Evolutionary conservation across 495 filamentous ascomycete genomes (phyloP), one percentile per base, ranked within the genome.

Genomic region (Neurospora terricola): DNA sequence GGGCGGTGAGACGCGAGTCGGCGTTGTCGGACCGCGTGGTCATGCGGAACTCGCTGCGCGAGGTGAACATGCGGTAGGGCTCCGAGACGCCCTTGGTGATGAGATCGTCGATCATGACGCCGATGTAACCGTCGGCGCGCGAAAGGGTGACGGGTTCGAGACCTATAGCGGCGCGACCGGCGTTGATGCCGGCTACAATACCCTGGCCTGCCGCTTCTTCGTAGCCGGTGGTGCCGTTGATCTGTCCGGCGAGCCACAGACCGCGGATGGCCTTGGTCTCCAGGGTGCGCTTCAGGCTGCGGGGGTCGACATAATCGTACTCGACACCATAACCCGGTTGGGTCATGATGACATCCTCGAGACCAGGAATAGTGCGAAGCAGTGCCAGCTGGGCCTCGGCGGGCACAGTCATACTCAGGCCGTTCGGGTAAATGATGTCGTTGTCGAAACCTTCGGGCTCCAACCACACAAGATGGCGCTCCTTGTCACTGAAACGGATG

Each of bases 21-120:
- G 96, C 96, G 80, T 99, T 98, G 84, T 99, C 96, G 69, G 94
- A 88, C 71, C 96, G 90, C 10, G 93, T 89, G 39, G 90, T 91
- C 86, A 99, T 94, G 69, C 96, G 92, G 83, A 96, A 99, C 81
- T 99, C 96, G 83, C 90, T 94, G 72, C 96, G 91, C 21, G 93
- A 93, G 9, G 96, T 98, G 85, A 99, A 99, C 96, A 99, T 98
- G 74, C 96, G 90, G 83, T 99, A 99, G 0, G 96, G 96, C 82
- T 99, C 96, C 10, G 92, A 93, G 14, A 99, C 95, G 66, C 96
- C 96, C 82, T 98, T 98, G 38, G 96, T 99, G 81, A 97, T 90
- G 62, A 99, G 90, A 80, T 99, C 96, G 82, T 99, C 96, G 80
- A 99, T 96, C 96, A 99, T 97, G 83, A 99, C 91, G 70, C 96